Evolutionary conservation across 2,329 filamentous ascomycete genomes (phyloP), one percentile per base, ranked within the genome.

Genomic region (Triangularia setosa): DNA sequence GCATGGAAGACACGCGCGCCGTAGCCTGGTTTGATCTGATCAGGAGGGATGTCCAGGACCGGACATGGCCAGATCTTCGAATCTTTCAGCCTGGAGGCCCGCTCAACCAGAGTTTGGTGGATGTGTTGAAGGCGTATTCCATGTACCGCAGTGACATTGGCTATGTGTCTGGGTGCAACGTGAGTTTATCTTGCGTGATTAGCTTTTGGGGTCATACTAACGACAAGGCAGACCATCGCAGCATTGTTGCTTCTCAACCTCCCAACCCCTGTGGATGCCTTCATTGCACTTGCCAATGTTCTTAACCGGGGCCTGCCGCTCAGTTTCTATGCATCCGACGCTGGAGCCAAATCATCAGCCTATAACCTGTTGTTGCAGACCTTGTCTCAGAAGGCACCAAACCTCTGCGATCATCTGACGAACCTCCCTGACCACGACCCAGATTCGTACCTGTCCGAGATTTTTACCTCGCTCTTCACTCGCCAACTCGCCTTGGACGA

Each of bases 121-220:
- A 94, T 72, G 86, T 95, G 9, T 80, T 94, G 65, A 87, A 87
- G 71, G 92, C 91, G 6, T 94, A 94, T 75, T 83, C 88, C 62
- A 90, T 92, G 85, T 95, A 95, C 76, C 84, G 91, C 66, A 89
- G 87, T 69, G 91, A 95, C 73, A 90, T 94, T 71, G 90, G 91
- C 67, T 93, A 92, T 72, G 83, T 91, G 64, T 82, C 84, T 67
- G 90, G 90, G 61, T 90, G 89, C 69, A 90, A 92, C 73, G 88
- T 91, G 76, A 81, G 89, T 82, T 24, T 25, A 5, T 27, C 27
- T 5, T n/a, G 16, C 1, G 21, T 27, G 5, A 60, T 60, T 61
- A 60, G 16, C 63, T 62, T 62, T 9, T n/a, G 14, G n/a, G n/a
- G 66, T 62, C 53, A 68, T 61, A 28, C 70, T 73, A 65, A 74